phyloP scores from a whole-genome alignment of 768 basidiomycete genomes.

The Serendipita vermifera region DNA sequence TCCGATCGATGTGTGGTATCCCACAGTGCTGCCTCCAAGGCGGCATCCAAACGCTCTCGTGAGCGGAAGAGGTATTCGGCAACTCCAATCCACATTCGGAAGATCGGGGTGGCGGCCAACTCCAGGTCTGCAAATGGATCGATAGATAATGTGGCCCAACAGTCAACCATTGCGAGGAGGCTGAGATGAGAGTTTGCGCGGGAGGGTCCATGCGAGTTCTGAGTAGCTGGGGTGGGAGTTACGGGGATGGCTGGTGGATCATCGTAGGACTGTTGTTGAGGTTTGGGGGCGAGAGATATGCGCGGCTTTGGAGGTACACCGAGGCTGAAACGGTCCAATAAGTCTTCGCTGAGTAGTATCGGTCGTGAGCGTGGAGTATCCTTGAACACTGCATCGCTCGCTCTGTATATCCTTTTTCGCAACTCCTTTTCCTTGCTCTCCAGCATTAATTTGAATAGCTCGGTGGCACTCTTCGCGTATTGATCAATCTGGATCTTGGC shows the following conservation, averaged over 20 bases:
- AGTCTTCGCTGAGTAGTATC: slow-evolving; percentile 70
- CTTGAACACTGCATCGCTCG: slow-evolving; percentile 66
- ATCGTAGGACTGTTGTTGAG: not conserved
- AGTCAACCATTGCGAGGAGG: slow-evolving; percentile 95
- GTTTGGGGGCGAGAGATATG: not conserved
- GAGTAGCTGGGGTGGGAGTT: slow-evolving; percentile 17
- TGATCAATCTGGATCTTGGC: slow-evolving; percentile 84
- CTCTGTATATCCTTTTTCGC: slow-evolving; percentile 57
- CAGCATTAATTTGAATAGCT: slow-evolving; percentile 94
- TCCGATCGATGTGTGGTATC: slow-evolving; percentile 74
- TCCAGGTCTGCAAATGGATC: slow-evolving; percentile 83
- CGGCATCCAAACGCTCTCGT: slow-evolving; percentile 43
- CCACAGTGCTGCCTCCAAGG: slow-evolving; percentile 59
- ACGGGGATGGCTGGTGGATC: not conserved
- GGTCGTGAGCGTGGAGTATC: slow-evolving; percentile 32
- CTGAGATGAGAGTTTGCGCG: slow-evolving; percentile 82
- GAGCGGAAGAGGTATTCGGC: slow-evolving; percentile 89
- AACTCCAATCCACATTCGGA: slow-evolving; percentile 92
- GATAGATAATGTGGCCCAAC: slow-evolving; percentile 80
- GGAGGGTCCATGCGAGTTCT: slow-evolving; percentile 19
- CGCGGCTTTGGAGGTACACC: slow-evolving; percentile 26
- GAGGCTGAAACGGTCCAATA: slow-evolving; percentile 83
- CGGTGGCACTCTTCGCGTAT: slow-evolving; percentile 71
- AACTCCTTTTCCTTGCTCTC: slow-evolving; percentile 41
- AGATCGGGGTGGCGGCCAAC: slow-evolving; percentile 90